These are phyloP conservation scores for Vaccinium corymbosum DNA, from an alignment of 148 eudicot species.

Conservation along the genomic window DNA sequence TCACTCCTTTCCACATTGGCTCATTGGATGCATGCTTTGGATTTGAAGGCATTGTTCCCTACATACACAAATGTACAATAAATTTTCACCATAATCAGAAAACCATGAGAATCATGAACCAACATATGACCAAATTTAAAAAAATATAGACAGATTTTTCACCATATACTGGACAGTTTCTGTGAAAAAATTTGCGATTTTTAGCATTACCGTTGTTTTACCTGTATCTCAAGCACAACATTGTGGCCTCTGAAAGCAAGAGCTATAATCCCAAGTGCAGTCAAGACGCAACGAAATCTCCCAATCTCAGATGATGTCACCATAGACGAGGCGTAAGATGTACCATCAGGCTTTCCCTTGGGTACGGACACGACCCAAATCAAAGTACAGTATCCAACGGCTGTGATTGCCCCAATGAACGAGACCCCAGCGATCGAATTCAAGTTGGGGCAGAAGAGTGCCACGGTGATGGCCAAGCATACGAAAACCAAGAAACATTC, in stretches of 20 bases:
- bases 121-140: not conserved
- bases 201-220: not conserved
- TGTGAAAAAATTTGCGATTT: not conserved
- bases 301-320: not conserved
- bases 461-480: constrained; percentile 35
- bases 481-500: constrained; percentile 56
- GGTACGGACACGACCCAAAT: constrained; percentile 36
- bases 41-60: constrained; percentile 63
- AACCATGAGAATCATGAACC: not conserved
- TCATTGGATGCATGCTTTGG: constrained; percentile 28
- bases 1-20: constrained; percentile 59
- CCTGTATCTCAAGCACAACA: constrained; percentile 73
- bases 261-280: constrained; percentile 46
- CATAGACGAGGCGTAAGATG: not conserved
- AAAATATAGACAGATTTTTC: not conserved
- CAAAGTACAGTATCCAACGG: constrained; percentile 34
- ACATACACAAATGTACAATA: not conserved
- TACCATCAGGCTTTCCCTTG: constrained; percentile 20
- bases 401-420: constrained; percentile 42
- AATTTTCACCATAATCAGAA: not conserved
- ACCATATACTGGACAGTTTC: not conserved
- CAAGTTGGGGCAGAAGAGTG: constrained; percentile 52
- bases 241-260: constrained; percentile 75
- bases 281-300: constrained; percentile 22
- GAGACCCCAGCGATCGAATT: constrained; percentile 51